Base-by-base conservation (phyloP, 2,329 filamentous ascomycete species). In the Celoporthe dispersa region DNA sequence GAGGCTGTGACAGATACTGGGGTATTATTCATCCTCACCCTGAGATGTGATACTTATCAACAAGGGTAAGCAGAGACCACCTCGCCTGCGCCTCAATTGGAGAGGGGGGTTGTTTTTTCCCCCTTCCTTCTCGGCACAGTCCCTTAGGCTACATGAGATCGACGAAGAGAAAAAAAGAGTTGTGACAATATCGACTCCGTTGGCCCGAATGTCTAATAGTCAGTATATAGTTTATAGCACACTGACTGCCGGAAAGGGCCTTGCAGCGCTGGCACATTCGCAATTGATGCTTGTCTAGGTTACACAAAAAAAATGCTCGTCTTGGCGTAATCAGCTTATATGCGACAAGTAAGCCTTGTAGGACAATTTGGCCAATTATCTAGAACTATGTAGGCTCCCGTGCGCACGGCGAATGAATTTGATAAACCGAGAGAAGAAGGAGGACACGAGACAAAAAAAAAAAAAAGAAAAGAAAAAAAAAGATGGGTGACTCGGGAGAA, bases 31-130 rank as follows among this genome's bases (percentile, higher is more conserved):
- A 31, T 57, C 25, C 11, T 57, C 53, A 57, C 53, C 53, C 53
- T 57, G 53, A 57, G 31, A 48, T 48, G 44, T 48, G 44, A 48
- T 48, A 48, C 44, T n/a, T 48, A 48, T 31, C 53, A 57, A 57
- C 53, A 57, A 31, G 25, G 25, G 25, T 55, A 16, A n/a, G 44
- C 7, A 48, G 2, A 57, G 25, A 31, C 25, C 53, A 22, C 44
- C 19, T 48, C 44, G 41, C 19, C 25, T 57, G 53, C 53, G 53
- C 53, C 53, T 57, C 53, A 57, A 31, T 16, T 25, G 53, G 48
- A 25, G 37, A 39, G 37, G 6, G 19, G 22, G 44, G 22, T 16
- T 19, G 7, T 9, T 44, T 55, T 14, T 55, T 55, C 3, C 7
- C 48, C n/a, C n/a, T n/a, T n/a, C n/a, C n/a, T 25, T 19, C 41